phyloP scores from a whole-genome alignment of 441 rosid species.

The Codiaeum variegatum region DNA sequence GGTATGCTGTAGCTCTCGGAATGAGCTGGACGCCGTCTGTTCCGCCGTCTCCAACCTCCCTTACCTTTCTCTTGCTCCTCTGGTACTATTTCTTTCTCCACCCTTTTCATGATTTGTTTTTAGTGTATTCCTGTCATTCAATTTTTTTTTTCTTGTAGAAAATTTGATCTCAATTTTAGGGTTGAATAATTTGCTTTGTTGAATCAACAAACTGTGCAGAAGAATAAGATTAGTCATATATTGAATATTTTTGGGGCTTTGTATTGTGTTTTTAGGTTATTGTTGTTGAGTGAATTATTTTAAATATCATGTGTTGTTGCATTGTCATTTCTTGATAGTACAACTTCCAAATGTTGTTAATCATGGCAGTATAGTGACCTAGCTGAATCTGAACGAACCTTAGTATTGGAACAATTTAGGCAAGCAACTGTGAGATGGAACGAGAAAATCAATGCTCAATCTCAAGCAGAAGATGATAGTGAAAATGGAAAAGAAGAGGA shows the following conservation, averaged over 20 bases:
- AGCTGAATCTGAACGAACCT: slow-evolving; percentile 53
- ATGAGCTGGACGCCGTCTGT: slow-evolving; percentile 82
- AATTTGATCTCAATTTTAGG: neutral
- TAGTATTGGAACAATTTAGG: slow-evolving; percentile 55
- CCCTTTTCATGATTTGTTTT: neutral
- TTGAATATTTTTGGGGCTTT: neutral
- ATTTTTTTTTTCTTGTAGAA: too few relatives aligned
- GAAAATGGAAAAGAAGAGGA: slow-evolving; percentile 38
- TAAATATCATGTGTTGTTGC: neutral
- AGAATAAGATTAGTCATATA: neutral
- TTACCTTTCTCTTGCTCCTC: slow-evolving; percentile 51
- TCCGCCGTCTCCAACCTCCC: slow-evolving; percentile 66
- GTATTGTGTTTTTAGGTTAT: neutral
- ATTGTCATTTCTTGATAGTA: slow-evolving; percentile 10
- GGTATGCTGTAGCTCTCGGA: slow-evolving; percentile 81
- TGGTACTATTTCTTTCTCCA: slow-evolving; percentile 36
- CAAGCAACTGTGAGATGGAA: slow-evolving; percentile 53
- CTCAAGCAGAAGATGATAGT: slow-evolving; percentile 33
- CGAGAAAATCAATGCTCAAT: slow-evolving; percentile 33
- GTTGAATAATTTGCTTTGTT: neutral
- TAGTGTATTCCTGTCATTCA: neutral
- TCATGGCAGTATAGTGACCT: slow-evolving; percentile 67
- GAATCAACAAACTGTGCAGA: neutral
- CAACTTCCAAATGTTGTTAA: neutral
- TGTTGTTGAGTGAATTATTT: neutral